Conservation (phyloP, 306 rosid species). For the Gastrolobium bilobum region DNA sequence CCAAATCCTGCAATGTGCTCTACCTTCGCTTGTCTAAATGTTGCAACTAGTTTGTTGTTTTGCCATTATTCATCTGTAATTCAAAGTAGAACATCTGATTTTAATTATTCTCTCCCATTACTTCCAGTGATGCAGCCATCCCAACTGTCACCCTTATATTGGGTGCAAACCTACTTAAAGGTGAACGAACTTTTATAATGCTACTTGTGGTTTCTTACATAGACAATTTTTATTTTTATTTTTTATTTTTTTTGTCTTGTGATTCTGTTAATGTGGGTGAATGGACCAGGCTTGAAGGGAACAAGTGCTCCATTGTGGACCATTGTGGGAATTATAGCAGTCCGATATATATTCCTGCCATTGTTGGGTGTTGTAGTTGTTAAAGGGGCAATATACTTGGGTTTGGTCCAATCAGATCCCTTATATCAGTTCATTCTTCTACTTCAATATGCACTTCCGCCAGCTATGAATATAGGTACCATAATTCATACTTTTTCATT, state of each 20-base stretch:
- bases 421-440: constrained; percentile 80
- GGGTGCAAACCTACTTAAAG: constrained; percentile 87
- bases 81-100: constrained; percentile 7
- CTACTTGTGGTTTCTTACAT: neutral
- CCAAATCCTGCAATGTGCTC: neutral
- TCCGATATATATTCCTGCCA: constrained; percentile 72
- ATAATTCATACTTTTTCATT: neutral
- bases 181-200: constrained; percentile 45
- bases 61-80: neutral
- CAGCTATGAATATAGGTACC: constrained; percentile 91
- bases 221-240: neutral
- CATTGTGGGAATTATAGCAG: constrained; percentile 65
- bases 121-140: constrained; percentile 78
- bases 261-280: neutral
- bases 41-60: neutral
- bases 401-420: constrained; percentile 73
- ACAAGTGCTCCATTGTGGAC: constrained; percentile 56
- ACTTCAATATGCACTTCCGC: constrained; percentile 83
- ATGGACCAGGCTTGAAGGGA: constrained; percentile 71
- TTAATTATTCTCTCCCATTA: constrained; percentile 1
- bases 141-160: constrained; percentile 79
- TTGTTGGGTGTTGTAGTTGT: constrained; percentile 64
- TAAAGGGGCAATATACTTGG: constrained; percentile 69
- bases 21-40: too few relatives aligned
- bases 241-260: neutral